These are phyloP conservation scores for Chlorella vulgaris DNA, from an alignment of 139 green algal species.

Conservation along the genomic window DNA sequence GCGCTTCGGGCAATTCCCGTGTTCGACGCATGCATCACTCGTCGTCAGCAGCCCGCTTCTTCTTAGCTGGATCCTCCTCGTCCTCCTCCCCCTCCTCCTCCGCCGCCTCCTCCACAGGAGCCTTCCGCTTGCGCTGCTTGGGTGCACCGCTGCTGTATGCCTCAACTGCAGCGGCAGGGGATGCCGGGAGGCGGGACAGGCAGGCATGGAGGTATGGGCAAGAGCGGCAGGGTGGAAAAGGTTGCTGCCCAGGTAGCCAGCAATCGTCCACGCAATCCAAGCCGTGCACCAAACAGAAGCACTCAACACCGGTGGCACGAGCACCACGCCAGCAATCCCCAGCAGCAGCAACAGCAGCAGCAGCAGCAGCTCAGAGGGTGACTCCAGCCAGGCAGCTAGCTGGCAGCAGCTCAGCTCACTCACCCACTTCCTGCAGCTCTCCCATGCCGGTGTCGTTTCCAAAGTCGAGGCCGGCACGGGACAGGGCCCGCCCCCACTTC, in stretches of 20 bases:
- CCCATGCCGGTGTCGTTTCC: conserved; percentile 28
- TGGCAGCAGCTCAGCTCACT: not conserved
- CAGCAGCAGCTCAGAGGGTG: no score
- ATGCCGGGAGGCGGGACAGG: not conserved
- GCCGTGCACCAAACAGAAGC: no score
- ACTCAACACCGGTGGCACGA: no score
- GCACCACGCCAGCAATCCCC: no score
- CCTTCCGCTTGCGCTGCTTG: conserved; percentile 36
- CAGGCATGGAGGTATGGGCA: not conserved
- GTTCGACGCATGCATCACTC: not conserved
- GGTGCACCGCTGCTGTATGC: conserved; percentile 21
- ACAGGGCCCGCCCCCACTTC: conserved; percentile 25
- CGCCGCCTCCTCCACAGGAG: not conserved
- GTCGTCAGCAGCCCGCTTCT: conserved; percentile 10
- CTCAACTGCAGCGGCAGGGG: conserved; percentile 15
- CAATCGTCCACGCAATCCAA: no score
- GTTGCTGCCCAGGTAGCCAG: no score
- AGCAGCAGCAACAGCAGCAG: no score
- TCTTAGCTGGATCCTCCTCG: not conserved
- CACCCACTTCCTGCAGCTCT: conserved; percentile 32
- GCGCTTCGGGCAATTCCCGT: no score
- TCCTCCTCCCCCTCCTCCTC: conserved; percentile 11
- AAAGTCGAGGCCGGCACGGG: conserved; percentile 26
- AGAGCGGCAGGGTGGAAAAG: no score
- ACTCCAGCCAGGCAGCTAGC: no score